Percentiles rank a stretch among this genome's conserved stretches.
These are phyloP conservation scores for Dacryopinax spathularia DNA, from an alignment of 768 basidiomycete genomes.

Conservation along the genomic window DNA sequence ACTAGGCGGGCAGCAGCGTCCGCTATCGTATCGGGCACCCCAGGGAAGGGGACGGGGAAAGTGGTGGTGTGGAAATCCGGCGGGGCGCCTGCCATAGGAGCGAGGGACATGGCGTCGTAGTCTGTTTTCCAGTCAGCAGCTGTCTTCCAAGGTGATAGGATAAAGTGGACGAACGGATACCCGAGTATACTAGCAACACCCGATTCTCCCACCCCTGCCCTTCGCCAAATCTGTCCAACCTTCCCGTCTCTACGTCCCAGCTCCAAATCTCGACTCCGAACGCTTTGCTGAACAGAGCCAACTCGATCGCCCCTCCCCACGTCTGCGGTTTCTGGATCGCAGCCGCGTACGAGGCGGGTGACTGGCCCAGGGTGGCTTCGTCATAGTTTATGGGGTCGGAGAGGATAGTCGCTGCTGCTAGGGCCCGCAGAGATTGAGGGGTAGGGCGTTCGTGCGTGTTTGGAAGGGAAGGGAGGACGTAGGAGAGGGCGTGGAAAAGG, in stretches of 20 bases:
- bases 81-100: conserved; percentile 63
- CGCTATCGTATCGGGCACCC: conserved; percentile 41
- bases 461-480: neutral
- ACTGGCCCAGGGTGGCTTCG: conserved; percentile 74
- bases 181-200: conserved; percentile 78
- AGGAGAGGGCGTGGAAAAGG: conserved; percentile 55
- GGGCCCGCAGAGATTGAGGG: neutral
- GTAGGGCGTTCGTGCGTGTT: neutral
- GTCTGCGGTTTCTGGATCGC: conserved; percentile 66
- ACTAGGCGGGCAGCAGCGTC: conserved; percentile 58
- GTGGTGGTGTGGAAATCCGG: conserved; percentile 80
- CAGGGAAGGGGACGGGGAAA: conserved; percentile 43
- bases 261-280: conserved; percentile 77
- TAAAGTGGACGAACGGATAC: conserved; percentile 42
- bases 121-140: conserved; percentile 23
- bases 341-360: conserved; percentile 54
- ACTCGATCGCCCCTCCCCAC: conserved; percentile 90
- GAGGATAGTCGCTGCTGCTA: conserved; percentile 34
- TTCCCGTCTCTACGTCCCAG: conserved; percentile 82
- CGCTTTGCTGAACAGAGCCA: conserved; percentile 68
- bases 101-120: conserved; percentile 79
- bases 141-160: neutral
- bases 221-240: conserved; percentile 68
- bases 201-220: conserved; percentile 30
- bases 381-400: conserved; percentile 56